phyloP scores from a whole-genome alignment of 2,329 filamentous ascomycete genomes.

The Ophiobolus disseminans region DNA sequence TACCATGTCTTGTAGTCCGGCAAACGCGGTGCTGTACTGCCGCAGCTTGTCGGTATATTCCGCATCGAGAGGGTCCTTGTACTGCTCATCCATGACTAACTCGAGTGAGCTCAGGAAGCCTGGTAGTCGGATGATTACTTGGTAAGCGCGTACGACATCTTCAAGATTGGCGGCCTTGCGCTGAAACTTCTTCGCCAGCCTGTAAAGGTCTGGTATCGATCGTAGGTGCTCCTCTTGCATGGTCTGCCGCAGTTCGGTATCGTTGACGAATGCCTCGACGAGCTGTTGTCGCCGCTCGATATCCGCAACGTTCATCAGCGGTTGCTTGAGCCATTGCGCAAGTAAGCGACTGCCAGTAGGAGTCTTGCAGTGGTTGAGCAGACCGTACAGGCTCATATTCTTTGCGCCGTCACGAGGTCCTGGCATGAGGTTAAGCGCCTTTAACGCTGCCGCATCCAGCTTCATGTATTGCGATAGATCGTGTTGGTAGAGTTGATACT shows the following conservation, averaged over 20 bases:
- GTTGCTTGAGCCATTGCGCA: slow-evolving; percentile 97
- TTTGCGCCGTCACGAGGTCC: slow-evolving; percentile 94
- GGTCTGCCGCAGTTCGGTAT: slow-evolving; percentile 91
- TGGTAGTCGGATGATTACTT: slow-evolving; percentile 89
- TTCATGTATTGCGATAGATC: slow-evolving; percentile 98
- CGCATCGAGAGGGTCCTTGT: slow-evolving; percentile 83
- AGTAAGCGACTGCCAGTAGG: slow-evolving; percentile 88
- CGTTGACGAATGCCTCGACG: slow-evolving; percentile 91
- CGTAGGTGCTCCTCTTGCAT: slow-evolving; percentile 97
- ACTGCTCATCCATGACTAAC: slow-evolving; percentile 92
- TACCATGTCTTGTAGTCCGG: slow-evolving; percentile 94
- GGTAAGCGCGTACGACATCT: slow-evolving; percentile 94
- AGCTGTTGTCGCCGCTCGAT: slow-evolving; percentile 92
- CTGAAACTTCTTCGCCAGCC: slow-evolving; percentile 93
- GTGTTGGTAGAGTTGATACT: slow-evolving; percentile 97
- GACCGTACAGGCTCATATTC: slow-evolving; percentile 93
- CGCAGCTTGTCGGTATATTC: slow-evolving; percentile 84
- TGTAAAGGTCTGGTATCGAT: slow-evolving; percentile 91
- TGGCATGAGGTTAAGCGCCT: slow-evolving; percentile 96
- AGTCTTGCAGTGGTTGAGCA: slow-evolving; percentile 98
- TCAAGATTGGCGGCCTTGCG: slow-evolving; percentile 88
- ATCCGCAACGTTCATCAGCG: slow-evolving; percentile 86
- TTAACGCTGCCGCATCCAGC: slow-evolving; percentile 89
- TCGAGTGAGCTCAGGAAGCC: slow-evolving; percentile 90
- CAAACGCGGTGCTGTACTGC: slow-evolving; percentile 77